A percentile compares a stretch with the other conserved stretches of the same genome.
Conservation (phyloP, 2,329 filamentous ascomycete species). For the Ophiostoma himal-ulmi region DNA sequence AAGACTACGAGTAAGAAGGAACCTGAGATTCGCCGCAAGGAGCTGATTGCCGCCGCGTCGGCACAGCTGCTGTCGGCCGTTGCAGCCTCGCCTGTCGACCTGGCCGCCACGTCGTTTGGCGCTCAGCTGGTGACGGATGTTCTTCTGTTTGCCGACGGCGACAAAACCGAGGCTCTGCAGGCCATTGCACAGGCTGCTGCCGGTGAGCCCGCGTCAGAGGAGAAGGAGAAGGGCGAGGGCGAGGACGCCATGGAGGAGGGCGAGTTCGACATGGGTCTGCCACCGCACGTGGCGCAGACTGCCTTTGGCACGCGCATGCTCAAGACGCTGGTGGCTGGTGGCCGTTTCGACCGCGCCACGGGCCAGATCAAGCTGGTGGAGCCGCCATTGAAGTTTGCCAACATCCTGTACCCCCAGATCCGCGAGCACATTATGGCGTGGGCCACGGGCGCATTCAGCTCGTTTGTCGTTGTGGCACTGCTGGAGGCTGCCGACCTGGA, state of each 20-base stretch:
- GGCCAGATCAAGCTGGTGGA: constrained; percentile 67
- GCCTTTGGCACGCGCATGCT: constrained; percentile 72
- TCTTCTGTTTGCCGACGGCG: constrained; percentile 67
- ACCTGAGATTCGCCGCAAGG: constrained; percentile 64
- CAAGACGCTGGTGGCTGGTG: constrained; percentile 84
- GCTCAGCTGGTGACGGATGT: constrained; percentile 82
- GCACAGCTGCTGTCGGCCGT: constrained; percentile 71
- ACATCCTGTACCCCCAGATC: constrained; percentile 75
- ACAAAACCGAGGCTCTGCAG: constrained; percentile 67
- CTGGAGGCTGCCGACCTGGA: constrained; percentile 67
- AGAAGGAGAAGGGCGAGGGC: constrained; percentile 33
- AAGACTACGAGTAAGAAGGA: constrained; percentile 91
- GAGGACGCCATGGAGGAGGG: constrained; percentile 34
- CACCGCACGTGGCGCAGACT: constrained; percentile 54
- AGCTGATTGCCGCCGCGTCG: constrained; percentile 69
- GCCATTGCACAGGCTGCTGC: constrained; percentile 61
- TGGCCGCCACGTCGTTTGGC: constrained; percentile 72
- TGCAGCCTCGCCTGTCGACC: constrained; percentile 57
- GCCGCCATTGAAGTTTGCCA: constrained; percentile 73
- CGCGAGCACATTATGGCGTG: constrained; percentile 68
- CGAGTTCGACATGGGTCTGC: constrained; percentile 27
- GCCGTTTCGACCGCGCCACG: constrained; percentile 69
- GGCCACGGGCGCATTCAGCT: constrained; percentile 72
- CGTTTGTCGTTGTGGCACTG: constrained; percentile 78
- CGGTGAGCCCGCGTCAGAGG: constrained; percentile 44